Evolutionary conservation across 1,284 basidiomycete genomes (phyloP).

Genomic region (Lignosus rhinocerotis): DNA sequence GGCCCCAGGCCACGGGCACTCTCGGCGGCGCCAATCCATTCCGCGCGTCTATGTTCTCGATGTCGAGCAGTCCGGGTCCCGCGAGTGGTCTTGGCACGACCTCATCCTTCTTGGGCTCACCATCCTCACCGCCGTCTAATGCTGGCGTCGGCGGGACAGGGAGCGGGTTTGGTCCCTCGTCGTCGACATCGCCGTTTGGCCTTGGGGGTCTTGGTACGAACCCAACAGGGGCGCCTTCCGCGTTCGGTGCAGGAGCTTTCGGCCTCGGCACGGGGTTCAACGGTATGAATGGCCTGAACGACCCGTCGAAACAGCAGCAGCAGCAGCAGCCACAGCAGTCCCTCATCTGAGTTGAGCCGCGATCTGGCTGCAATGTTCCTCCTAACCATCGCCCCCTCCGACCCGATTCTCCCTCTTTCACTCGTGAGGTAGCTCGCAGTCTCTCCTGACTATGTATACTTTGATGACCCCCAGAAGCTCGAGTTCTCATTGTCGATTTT

Average conservation of each 20-base stretch:
- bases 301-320: constrained; percentile 27
- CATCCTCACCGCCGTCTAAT: constrained; percentile 11
- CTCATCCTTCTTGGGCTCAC: constrained; percentile 21
- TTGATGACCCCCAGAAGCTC: neutral
- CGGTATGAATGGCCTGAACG: constrained; percentile 21
- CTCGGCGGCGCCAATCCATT: constrained; percentile 72
- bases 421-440: neutral
- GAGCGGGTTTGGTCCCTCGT: neutral
- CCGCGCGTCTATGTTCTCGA: constrained; percentile 48
- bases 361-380: neutral
- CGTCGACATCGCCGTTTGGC: constrained; percentile 23
- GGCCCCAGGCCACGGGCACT: constrained; percentile 70
- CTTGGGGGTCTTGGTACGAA: constrained; percentile 10
- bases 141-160: neutral
- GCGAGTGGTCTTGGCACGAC: constrained; percentile 8
- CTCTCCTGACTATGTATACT: neutral
- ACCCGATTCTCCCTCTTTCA: neutral
- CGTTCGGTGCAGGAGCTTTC: constrained; percentile 19
- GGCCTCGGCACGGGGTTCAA: constrained; percentile 17
- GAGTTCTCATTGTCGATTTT: neutral
- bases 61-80: constrained; percentile 16
- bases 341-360: constrained; percentile 36
- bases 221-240: constrained; percentile 11
- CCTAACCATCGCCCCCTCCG: neutral
- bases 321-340: constrained; percentile 39